Evolutionary conservation across 441 rosid species (phyloP).

Genomic region (Erodium trifolium): DNA sequence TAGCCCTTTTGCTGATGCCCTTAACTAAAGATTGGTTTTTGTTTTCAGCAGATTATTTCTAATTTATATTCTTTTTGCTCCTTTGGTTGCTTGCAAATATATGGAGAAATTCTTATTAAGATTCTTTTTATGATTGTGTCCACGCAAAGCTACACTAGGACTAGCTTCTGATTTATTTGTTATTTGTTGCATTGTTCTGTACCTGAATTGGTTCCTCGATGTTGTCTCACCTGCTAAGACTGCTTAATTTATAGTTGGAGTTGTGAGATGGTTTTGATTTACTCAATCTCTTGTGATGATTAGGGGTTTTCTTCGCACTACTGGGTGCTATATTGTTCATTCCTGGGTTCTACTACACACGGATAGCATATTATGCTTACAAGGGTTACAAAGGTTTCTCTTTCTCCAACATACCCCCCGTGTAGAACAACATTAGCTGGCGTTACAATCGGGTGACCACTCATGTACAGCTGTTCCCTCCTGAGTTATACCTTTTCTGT

Average conservation of each 20-base stretch:
- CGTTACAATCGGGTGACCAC: background rate
- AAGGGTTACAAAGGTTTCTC: conserved; percentile 97
- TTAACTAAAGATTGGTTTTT: background rate
- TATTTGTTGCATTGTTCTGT: background rate
- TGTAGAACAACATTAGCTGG: conserved; percentile 25
- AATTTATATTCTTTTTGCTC: background rate
- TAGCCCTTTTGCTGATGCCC: background rate
- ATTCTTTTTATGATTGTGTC: background rate
- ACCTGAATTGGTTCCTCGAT: background rate
- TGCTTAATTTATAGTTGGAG: background rate
- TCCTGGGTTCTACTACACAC: conserved; percentile 86
- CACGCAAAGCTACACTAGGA: background rate
- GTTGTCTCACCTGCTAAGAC: background rate
- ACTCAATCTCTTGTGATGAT: background rate
- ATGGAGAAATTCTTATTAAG: background rate
- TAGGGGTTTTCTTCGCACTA: conserved; percentile 82
- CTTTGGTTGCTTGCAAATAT: background rate
- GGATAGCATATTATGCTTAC: conserved; percentile 89
- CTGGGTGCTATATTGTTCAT: conserved; percentile 75
- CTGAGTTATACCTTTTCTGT: background rate
- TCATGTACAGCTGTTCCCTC: conserved; percentile 24
- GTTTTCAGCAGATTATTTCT: background rate
- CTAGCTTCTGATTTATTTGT: background rate
- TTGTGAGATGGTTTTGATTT: background rate
- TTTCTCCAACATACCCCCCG: conserved; percentile 79